These are phyloP conservation scores for Populus euphratica DNA, from an alignment of 345 rosid species.

Conservation along the genomic window DNA sequence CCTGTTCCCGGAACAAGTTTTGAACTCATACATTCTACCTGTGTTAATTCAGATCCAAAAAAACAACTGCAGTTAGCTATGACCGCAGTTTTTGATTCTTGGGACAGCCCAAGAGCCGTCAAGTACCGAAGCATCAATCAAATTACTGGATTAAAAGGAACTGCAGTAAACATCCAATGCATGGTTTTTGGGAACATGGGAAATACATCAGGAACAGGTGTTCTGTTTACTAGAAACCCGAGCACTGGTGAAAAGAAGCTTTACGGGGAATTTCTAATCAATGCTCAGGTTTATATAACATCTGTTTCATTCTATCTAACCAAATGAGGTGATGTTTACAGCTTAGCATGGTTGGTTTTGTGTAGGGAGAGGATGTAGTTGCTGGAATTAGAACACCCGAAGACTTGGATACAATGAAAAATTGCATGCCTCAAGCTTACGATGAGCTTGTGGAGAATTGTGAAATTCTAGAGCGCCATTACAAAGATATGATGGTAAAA, in stretches of 20 bases:
- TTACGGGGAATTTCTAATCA: slow-evolving; percentile 85
- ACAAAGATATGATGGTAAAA: slow-evolving; percentile 93
- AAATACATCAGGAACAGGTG: slow-evolving; percentile 88
- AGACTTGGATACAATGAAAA: slow-evolving; percentile 72
- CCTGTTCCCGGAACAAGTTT: not conserved
- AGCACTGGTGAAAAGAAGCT: slow-evolving; percentile 88
- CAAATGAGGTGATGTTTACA: not conserved
- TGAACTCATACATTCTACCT: not conserved
- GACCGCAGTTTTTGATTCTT: slow-evolving; percentile 81
- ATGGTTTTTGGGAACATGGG: slow-evolving; percentile 99
- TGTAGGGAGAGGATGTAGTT: slow-evolving; percentile 92
- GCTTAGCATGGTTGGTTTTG: slow-evolving; percentile 12
- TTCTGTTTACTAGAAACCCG: slow-evolving; percentile 90
- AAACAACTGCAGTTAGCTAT: slow-evolving; percentile 63
- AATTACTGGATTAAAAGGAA: slow-evolving; percentile 79
- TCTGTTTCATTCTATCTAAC: not conserved
- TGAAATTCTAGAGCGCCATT: slow-evolving; percentile 73
- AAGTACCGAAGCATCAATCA: slow-evolving; percentile 89
- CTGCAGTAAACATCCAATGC: slow-evolving; percentile 89
- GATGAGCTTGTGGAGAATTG: slow-evolving; percentile 85
- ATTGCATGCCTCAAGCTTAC: slow-evolving; percentile 74
- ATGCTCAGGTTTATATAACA: slow-evolving; percentile 71
- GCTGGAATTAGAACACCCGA: slow-evolving; percentile 95
- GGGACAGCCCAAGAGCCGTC: slow-evolving; percentile 86
- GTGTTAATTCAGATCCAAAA: slow-evolving; percentile 54